A percentile compares a stretch with the other conserved stretches of the same genome.
These are phyloP conservation scores for Diutina sp. DNA, from an alignment of 1,139 yeast species.

Conservation along the genomic window DNA sequence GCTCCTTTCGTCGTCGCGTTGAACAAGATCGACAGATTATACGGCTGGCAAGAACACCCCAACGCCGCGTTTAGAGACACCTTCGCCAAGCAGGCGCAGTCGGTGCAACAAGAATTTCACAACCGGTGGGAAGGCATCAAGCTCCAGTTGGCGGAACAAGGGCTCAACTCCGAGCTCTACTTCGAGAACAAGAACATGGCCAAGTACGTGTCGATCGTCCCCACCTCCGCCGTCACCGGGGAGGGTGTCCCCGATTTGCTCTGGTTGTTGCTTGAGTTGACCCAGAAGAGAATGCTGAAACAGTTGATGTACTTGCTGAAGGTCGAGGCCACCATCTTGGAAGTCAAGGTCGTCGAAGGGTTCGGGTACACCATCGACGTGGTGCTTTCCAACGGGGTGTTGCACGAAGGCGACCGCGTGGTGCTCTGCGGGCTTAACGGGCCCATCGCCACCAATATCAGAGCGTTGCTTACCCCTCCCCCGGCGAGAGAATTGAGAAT, in stretches of 20 bases:
- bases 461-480: slow-evolving; percentile 95
- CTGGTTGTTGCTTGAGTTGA: slow-evolving; percentile 87
- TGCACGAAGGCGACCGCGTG: slow-evolving; percentile 89
- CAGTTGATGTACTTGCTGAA: slow-evolving; percentile 92
- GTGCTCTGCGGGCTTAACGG: slow-evolving; percentile 98
- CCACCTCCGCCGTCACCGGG: slow-evolving; percentile 98
- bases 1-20: slow-evolving; percentile 96
- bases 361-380: slow-evolving; percentile 98
- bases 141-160: slow-evolving; percentile 93
- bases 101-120: slow-evolving; percentile 88
- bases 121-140: slow-evolving; percentile 78
- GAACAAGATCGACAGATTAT: slow-evolving; percentile 93
- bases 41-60: slow-evolving; percentile 85
- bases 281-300: slow-evolving; percentile 98
- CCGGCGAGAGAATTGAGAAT: slow-evolving; percentile 93
- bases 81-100: slow-evolving; percentile 60
- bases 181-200: slow-evolving; percentile 90
- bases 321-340: slow-evolving; percentile 92
- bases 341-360: slow-evolving; percentile 98
- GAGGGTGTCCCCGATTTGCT: slow-evolving; percentile 99
- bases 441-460: slow-evolving; percentile 92
- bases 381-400: slow-evolving; percentile 85
- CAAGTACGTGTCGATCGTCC: slow-evolving; percentile 89
- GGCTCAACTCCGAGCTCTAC: slow-evolving; percentile 93
- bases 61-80: slow-evolving; percentile 96